Percentiles rank a stretch among this genome's conserved stretches.
Conservation (phyloP, 179 eudicot species). For the Silene noctiflora region DNA sequence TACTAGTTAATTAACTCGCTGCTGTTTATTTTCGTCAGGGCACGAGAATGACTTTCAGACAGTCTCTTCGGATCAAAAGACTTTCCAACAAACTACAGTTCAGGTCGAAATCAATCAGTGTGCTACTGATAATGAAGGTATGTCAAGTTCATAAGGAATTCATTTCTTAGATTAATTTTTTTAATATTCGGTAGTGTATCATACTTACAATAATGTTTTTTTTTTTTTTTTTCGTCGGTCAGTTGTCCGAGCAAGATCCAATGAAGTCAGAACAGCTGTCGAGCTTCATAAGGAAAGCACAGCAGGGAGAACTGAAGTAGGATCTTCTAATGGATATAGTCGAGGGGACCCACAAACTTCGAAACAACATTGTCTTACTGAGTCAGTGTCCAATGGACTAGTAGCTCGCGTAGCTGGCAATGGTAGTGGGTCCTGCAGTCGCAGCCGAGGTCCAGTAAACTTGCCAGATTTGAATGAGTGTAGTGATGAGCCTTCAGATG, state of each 20-base stretch:
- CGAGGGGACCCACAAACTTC: no score
- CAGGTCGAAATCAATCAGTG: conserved; percentile 2
- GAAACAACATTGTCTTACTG: no score
- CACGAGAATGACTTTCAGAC: conserved; percentile 17
- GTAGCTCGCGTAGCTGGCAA: neutral
- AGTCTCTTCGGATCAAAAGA: conserved; percentile 11
- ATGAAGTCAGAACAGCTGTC: conserved; percentile 7
- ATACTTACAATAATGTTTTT: no score
- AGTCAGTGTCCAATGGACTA: neutral
- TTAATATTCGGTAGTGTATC: no score
- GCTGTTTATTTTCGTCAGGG: conserved; percentile 12
- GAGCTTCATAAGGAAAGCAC: conserved; percentile 5
- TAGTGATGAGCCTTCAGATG: conserved; percentile 22
- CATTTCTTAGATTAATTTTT: neutral
- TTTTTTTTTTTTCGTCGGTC: no score
- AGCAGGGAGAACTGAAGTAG: neutral
- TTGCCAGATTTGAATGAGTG: conserved; percentile 35
- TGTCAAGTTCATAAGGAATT: neutral
- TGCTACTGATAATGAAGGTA: conserved; percentile 20
- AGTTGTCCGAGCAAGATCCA: no score
- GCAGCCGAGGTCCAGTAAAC: conserved; percentile 8
- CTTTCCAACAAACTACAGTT: conserved; percentile 10
- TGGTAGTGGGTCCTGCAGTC: conserved; percentile 9
- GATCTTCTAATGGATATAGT: conserved; percentile 7
- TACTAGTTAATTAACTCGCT: neutral